Conservation (phyloP, 768 basidiomycete genomes). For the Boletus reticuloceps region DNA sequence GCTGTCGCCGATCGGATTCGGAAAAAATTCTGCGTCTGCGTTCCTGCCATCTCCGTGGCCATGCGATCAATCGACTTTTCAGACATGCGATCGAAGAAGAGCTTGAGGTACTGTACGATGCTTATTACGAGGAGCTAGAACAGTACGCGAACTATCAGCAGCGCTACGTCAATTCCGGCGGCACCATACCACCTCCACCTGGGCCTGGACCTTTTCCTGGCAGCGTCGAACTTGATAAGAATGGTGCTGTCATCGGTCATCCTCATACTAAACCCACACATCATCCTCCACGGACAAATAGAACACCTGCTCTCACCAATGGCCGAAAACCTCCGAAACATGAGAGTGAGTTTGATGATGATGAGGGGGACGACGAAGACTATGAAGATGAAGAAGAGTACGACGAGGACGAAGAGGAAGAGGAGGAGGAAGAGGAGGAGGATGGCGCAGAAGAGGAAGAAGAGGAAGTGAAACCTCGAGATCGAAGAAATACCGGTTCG, state of each 20-base stretch:
- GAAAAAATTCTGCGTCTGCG: conserved; percentile 13
- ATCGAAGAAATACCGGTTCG: conserved; percentile 32
- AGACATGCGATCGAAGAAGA: conserved; percentile 99
- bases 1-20: conserved; percentile 18
- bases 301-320: conserved; percentile 33
- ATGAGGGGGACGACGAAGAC: conserved; percentile 55
- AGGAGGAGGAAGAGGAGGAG: conserved; percentile 70
- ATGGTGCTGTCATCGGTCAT: conserved; percentile 62
- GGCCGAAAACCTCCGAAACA: conserved; percentile 45
- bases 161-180: conserved; percentile 89
- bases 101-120: conserved; percentile 99
- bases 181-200: conserved; percentile 86
- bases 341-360: conserved; percentile 67
- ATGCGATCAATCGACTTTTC: conserved; percentile 15
- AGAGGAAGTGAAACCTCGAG: conserved; percentile 45
- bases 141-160: conserved; percentile 98
- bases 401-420: conserved; percentile 62
- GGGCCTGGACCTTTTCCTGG: conserved; percentile 99
- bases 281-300: conserved; percentile 40
- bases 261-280: conserved; percentile 31
- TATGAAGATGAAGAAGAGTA: conserved; percentile 56
- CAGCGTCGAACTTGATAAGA: conserved; percentile 93
- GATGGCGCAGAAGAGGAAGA: conserved; percentile 63
- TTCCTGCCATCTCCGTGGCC: conserved; percentile 5
- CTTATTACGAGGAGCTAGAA: conserved; percentile 99